Conservation (phyloP, 805 yeast genomes). For the Saturnispora silvae region DNA sequence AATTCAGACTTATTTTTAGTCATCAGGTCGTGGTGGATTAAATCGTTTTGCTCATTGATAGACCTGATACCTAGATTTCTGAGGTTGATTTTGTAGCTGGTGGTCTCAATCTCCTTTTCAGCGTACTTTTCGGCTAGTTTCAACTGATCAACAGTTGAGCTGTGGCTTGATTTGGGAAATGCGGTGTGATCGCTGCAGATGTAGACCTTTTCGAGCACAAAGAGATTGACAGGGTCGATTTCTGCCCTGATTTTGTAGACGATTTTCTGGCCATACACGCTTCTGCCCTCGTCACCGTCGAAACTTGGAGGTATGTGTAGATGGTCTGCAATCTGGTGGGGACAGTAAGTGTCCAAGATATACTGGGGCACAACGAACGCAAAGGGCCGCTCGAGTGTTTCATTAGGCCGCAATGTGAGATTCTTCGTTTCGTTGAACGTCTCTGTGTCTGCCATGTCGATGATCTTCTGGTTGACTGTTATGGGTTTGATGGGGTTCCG, state of each 20-base stretch:
- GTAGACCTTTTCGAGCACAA: not conserved
- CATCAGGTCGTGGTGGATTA: not conserved
- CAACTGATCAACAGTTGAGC: not conserved
- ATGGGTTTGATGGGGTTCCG: not conserved
- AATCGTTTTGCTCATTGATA: constrained; percentile 1
- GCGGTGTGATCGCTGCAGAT: not conserved
- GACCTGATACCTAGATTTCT: not conserved
- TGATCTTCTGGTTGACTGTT: not conserved
- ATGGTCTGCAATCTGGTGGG: constrained; percentile 29
- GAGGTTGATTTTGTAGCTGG: not conserved
- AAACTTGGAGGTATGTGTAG: constrained; percentile 31
- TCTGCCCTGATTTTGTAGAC: not conserved
- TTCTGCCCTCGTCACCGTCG: constrained; percentile 18
- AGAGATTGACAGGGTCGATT: not conserved
- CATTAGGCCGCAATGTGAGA: not conserved
- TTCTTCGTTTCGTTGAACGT: too few relatives aligned
- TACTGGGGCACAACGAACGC: constrained; percentile 43
- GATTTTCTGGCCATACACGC: not conserved
- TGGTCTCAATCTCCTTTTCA: not conserved
- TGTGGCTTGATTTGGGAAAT: not conserved
- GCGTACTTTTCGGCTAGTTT: not conserved
- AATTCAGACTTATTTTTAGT: not conserved
- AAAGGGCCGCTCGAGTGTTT: constrained; percentile 21
- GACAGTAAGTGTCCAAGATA: constrained; percentile 42
- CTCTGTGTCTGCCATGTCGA: not conserved